These are phyloP conservation scores for Diaporthe sp. DNA, from an alignment of 2,329 filamentous ascomycete genomes.

Conservation along the genomic window DNA sequence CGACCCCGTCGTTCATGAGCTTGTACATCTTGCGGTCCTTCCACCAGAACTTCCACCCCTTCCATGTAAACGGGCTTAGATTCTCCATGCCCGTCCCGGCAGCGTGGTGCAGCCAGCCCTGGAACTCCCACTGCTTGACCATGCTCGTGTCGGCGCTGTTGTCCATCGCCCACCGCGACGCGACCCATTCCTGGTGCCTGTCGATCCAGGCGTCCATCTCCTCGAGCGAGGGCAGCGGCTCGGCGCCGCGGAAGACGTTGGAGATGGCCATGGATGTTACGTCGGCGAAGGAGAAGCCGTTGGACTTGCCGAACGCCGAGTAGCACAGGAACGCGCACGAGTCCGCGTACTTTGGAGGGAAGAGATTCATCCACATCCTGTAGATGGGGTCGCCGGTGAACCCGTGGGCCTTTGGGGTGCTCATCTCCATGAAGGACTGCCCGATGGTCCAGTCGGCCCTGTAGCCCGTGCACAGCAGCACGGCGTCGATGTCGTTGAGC, in stretches of 20 bases:
- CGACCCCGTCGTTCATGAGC: slow-evolving; percentile 37
- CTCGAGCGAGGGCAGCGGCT: slow-evolving; percentile 49
- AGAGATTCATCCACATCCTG: slow-evolving; percentile 39
- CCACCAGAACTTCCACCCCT: slow-evolving; percentile 39
- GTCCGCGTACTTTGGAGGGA: slow-evolving; percentile 43
- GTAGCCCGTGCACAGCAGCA: slow-evolving; percentile 38
- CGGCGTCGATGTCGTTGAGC: slow-evolving; percentile 34
- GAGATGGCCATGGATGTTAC: slow-evolving; percentile 58
- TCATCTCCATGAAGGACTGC: slow-evolving; percentile 33
- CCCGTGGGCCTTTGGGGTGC: slow-evolving; percentile 31
- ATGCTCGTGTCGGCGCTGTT: slow-evolving; percentile 35
- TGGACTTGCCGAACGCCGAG: slow-evolving; percentile 47
- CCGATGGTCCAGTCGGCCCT: slow-evolving; percentile 35
- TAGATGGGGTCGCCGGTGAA: slow-evolving; percentile 28
- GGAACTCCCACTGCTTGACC: slow-evolving; percentile 39
- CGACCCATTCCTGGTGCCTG: slow-evolving; percentile 50
- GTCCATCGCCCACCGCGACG: slow-evolving; percentile 44
- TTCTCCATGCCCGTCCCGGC: slow-evolving; percentile 40
- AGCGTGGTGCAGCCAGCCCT: slow-evolving; percentile 36
- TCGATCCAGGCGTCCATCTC: slow-evolving; percentile 54
- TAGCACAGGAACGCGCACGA: slow-evolving; percentile 59
- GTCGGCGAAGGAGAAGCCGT: slow-evolving; percentile 55
- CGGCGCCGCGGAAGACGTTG: slow-evolving; percentile 57
- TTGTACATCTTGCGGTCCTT: slow-evolving; percentile 38
- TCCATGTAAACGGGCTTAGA: slow-evolving; percentile 39